phyloP scores from a whole-genome alignment of 2,329 filamentous ascomycete genomes.

The Hypomyces perniciosus region DNA sequence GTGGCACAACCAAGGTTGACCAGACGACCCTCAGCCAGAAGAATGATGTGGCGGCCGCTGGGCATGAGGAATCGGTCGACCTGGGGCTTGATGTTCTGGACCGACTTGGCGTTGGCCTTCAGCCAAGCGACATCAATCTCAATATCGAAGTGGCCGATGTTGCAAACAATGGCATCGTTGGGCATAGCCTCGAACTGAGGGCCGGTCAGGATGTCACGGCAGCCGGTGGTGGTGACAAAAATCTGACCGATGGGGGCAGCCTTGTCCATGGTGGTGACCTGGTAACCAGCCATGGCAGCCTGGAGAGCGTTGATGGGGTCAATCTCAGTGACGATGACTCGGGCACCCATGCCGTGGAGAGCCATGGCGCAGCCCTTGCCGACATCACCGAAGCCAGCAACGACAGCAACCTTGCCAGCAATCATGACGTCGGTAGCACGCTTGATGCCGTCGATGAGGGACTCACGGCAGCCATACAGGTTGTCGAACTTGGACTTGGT shows the following conservation, averaged over 20 bases:
- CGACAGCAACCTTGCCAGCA: slow-evolving; percentile 96
- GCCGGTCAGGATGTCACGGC: slow-evolving; percentile 93
- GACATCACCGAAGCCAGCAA: slow-evolving; percentile 97
- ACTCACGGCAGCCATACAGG: slow-evolving; percentile 98
- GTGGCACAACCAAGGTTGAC: slow-evolving; percentile 99
- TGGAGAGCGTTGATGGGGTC: slow-evolving; percentile 99
- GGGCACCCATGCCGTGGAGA: slow-evolving; percentile 94
- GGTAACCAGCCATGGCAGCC: slow-evolving; percentile 93
- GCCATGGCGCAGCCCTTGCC: slow-evolving; percentile 97
- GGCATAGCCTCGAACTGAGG: slow-evolving; percentile 91
- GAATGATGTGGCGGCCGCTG: slow-evolving; percentile 93
- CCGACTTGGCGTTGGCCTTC: slow-evolving; percentile 89
- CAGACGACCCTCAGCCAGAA: slow-evolving; percentile 95
- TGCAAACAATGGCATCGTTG: slow-evolving; percentile 99
- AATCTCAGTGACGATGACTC: slow-evolving; percentile 92
- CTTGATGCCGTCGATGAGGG: slow-evolving; percentile 98
- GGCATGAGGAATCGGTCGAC: slow-evolving; percentile 96
- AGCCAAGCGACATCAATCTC: slow-evolving; percentile 99
- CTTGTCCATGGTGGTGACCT: slow-evolving; percentile 98
- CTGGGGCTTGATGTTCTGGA: slow-evolving; percentile 99
- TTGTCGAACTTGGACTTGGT: slow-evolving; percentile 99
- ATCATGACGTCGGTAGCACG: slow-evolving; percentile 99
- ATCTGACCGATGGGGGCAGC: slow-evolving; percentile 86
- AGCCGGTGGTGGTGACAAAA: slow-evolving; percentile 98
- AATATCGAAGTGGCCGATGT: slow-evolving; percentile 99